Evolutionary conservation across 225 moss, liverwort and hornwort species (phyloP).

Genomic region (Climacium dendroides): DNA sequence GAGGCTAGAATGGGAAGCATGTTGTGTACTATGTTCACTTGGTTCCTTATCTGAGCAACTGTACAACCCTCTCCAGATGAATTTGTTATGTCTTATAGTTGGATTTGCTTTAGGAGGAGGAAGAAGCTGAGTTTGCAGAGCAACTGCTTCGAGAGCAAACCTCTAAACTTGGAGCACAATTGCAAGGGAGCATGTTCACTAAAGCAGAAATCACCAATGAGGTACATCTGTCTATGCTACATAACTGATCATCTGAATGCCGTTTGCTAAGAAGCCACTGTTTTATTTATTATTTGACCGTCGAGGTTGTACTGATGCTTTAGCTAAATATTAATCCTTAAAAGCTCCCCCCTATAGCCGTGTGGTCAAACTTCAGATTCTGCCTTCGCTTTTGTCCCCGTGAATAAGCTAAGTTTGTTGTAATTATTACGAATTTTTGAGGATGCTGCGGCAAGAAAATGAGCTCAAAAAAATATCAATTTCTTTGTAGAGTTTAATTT

Average conservation of each 20-base stretch:
- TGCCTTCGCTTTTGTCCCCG: background rate
- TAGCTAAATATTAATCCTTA: background rate
- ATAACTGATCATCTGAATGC: background rate
- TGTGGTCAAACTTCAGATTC: background rate
- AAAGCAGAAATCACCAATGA: conserved; percentile 30
- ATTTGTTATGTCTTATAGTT: background rate
- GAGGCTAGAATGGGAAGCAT: background rate
- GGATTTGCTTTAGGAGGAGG: conserved; percentile 27
- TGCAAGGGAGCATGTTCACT: conserved; percentile 19
- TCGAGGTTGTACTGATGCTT: background rate
- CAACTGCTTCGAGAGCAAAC: conserved; percentile 23
- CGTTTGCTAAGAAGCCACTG: background rate
- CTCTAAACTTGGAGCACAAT: conserved; percentile 4
- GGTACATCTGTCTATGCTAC: background rate
- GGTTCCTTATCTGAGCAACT: background rate
- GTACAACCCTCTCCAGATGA: background rate
- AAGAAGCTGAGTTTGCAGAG: conserved; percentile 44
- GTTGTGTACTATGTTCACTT: background rate
- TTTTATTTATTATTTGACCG: background rate
- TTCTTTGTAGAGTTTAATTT: background rate
- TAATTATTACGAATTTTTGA: background rate
- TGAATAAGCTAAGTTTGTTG: too few relatives aligned
- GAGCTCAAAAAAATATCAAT: background rate
- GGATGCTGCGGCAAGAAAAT: too few relatives aligned
- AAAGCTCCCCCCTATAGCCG: too few relatives aligned